These are phyloP conservation scores for Kwoniella dejecticola DNA, from an alignment of 768 basidiomycete genomes.

Conservation along the genomic window DNA sequence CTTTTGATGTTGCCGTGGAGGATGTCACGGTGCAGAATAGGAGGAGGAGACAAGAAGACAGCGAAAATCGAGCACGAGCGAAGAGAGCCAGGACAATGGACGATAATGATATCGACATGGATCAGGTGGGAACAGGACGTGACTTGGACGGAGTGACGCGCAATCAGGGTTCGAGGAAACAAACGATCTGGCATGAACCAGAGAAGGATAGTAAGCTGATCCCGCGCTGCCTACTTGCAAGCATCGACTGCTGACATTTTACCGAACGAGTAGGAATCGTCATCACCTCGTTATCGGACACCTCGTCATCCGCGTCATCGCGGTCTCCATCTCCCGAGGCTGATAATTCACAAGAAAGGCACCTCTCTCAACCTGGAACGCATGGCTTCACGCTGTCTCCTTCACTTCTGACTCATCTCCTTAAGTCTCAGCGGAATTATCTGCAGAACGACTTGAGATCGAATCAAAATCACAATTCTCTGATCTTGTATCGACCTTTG, in stretches of 20 bases:
- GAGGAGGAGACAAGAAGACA: constrained; percentile 14
- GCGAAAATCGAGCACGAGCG: neutral
- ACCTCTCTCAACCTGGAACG: constrained; percentile 38
- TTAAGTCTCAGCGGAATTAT: constrained; percentile 30
- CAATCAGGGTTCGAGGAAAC: constrained; percentile 1
- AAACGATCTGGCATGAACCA: constrained; percentile 43
- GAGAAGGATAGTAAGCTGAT: constrained; percentile 47
- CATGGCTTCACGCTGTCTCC: constrained; percentile 48
- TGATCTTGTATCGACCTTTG: constrained; percentile 39
- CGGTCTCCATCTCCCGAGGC: constrained; percentile 28
- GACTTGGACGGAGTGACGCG: neutral
- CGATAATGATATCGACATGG: constrained; percentile 35
- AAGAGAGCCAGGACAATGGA: constrained; percentile 11
- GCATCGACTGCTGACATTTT: neutral
- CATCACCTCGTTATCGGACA: constrained; percentile 37
- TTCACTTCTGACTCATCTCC: constrained; percentile 39
- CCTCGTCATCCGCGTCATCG: constrained; percentile 27
- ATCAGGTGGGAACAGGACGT: constrained; percentile 15
- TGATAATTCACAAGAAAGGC: neutral
- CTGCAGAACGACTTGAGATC: neutral
- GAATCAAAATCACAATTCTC: constrained; percentile 7
- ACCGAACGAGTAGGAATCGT: constrained; percentile 34
- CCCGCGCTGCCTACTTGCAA: neutral
- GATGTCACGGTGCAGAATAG: constrained; percentile 24
- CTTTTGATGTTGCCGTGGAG: constrained; percentile 20